Base-by-base conservation (phyloP, 2,329 filamentous ascomycete species). In the Neonectria ditissima region DNA sequence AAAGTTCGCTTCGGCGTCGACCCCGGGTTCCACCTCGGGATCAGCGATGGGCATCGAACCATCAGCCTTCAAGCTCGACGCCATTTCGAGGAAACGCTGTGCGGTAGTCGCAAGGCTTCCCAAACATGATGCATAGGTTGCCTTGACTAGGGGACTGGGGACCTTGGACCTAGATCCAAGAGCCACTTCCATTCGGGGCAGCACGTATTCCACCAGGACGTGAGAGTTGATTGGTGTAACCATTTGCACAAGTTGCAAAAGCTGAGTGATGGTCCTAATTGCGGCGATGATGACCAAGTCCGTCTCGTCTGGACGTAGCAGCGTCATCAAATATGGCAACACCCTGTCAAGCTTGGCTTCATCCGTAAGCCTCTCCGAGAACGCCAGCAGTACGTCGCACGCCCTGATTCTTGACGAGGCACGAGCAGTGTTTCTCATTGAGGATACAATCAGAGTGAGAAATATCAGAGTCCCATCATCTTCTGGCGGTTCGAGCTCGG, bases 381-480 rank as follows among this genome's bases (percentile, higher is more conserved):
- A 97, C 2, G 95, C 95, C 53, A 99, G 81, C 51, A 99, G 84
- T 43, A 99, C 85, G 76, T 99, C 96, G 74, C 96, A 97, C 1
- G 93, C 96, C 71, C 93, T 90, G 44, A 97, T 85, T 69, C 93
- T 91, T 26, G 95, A 93, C n/a, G 93, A 91, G 3, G 94, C 89
- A 70, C 95, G 90, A 5, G 94, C 93, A 14, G 95, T 97, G 64
- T 94, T 97, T 65, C 96, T 88, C 69, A 99, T 80, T 20, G 93
- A 97, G 2, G 95, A 92, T 7, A 94, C 94, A 34, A 99, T 88
- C 37, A 98, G 84, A 0, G 93, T 95, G 48, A 99, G 80, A 69
- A 99, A 97, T 34, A 99, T 93, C 39, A 99, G 83, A 3, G 95
- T 97, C 0, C 96, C 96, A 74, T 98, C 95, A 75, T 97, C 94